phyloP scores from a whole-genome alignment of 306 rosid species.

The Cicer cuneatum region DNA sequence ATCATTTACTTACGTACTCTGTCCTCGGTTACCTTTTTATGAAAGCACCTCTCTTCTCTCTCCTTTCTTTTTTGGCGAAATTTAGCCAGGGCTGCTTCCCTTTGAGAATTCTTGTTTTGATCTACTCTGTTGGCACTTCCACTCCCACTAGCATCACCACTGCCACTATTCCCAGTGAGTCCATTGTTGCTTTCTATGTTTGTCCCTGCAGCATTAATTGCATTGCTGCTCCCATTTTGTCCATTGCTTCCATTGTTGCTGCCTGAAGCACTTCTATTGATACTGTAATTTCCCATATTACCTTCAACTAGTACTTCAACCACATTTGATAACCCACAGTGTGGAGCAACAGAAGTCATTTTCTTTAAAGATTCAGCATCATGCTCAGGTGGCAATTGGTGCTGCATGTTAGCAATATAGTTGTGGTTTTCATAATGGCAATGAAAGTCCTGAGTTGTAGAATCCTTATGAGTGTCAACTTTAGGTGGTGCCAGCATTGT shows the following conservation, averaged over 20 bases:
- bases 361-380: slow-evolving; percentile 62
- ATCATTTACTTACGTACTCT: not conserved
- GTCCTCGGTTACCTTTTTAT: slow-evolving; percentile 63
- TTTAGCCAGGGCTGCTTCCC: slow-evolving; percentile 83
- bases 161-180: slow-evolving; percentile 59
- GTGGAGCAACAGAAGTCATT: slow-evolving; percentile 61
- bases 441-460: slow-evolving; percentile 54
- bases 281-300: slow-evolving; percentile 62
- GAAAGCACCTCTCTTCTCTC: slow-evolving; percentile 80
- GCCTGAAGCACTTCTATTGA: slow-evolving; percentile 74
- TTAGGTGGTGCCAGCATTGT: slow-evolving; percentile 56
- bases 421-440: slow-evolving; percentile 48
- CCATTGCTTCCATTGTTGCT: slow-evolving; percentile 85
- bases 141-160: slow-evolving; percentile 71
- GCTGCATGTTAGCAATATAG: slow-evolving; percentile 50
- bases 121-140: slow-evolving; percentile 62
- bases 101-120: slow-evolving; percentile 61
- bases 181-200: slow-evolving; percentile 65
- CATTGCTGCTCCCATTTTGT: slow-evolving; percentile 69
- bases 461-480: slow-evolving; percentile 50
- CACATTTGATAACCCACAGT: slow-evolving; percentile 69
- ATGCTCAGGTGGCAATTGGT: slow-evolving; percentile 51
- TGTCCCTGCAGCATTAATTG: slow-evolving; percentile 59
- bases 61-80: slow-evolving; percentile 80
- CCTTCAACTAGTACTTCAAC: slow-evolving; percentile 63